Evolutionary conservation across 208 protist species (phyloP), one percentile per base, ranked within the genome.

Genomic region (Leptomonas pyrrhocoris): DNA sequence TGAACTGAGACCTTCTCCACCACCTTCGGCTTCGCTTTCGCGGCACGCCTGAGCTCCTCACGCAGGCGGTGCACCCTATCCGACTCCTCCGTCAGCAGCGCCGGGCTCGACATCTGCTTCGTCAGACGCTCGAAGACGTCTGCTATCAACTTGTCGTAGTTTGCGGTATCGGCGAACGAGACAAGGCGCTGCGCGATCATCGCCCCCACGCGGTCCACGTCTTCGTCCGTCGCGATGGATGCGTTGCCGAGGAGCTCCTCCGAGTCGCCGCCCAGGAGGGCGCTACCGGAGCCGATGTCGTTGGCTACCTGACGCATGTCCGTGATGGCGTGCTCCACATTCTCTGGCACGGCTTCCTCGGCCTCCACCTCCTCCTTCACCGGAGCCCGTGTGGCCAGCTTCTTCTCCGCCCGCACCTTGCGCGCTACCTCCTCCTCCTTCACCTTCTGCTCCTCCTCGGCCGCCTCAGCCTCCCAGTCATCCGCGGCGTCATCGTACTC

Each of bases 391-490:
- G 84, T 88, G 45, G 71, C 80, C 13, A 92, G 67, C 68, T 89
- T 90, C 71, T 91, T 90, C 71, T 89, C 80, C 0, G 70, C 49
- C 28, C 78, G 83, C 58, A 80, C 70, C 42, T 85, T 74, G 30
- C 83, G 68, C 8, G 81, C 74, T 21, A 80, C 60, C 54, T 84
- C 80, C 73, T 92, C 80, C 40, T 72, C 77, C 42, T 80, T 65
- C 27, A 85, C 81, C 50, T 78, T 68, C 68, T 85, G 73, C 74
- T 94, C 91, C 49, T 86, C 74, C 58, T 82, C 77, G 6, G 67
- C 82, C 9, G 80, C 82, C 74, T 96, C 89, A 18, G 74, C 74
- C 73, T 96, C 87, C 89, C 89, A 96, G 57, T 96, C 89, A 68
- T 96, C 89, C 49, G 81, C 85, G 49, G 81, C 86, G 75, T 96